A percentile compares a stretch with the other conserved stretches of the same genome.
Evolutionary conservation across 352 stramenopile species (phyloP).

Genomic region (Globisporangium iwayamae): DNA sequence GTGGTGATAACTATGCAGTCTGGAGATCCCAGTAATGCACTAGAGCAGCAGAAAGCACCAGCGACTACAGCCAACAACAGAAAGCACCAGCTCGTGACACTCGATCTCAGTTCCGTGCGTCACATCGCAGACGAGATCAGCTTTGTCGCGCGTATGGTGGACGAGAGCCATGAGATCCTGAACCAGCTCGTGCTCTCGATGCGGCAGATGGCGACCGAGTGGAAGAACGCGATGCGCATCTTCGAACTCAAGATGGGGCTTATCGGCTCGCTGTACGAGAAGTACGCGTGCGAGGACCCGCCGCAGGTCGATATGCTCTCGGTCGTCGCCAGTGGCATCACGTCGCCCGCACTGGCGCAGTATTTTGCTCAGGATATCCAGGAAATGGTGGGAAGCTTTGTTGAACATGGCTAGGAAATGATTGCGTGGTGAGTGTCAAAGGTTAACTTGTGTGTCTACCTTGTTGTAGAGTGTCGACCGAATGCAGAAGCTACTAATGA

Average conservation of each 20-base stretch:
- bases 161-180: slow-evolving; percentile 26
- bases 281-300: slow-evolving; percentile 60
- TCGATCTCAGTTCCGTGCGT: slow-evolving; percentile 32
- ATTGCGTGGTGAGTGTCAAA: not conserved
- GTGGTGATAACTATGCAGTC: slow-evolving; percentile 15
- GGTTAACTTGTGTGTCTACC: not conserved
- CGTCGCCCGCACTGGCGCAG: slow-evolving; percentile 56
- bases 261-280: slow-evolving; percentile 71
- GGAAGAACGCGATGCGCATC: slow-evolving; percentile 72
- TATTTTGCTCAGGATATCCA: slow-evolving; percentile 84
- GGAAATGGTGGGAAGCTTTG: slow-evolving; percentile 46
- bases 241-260: slow-evolving; percentile 80
- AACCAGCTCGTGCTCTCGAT: slow-evolving; percentile 24
- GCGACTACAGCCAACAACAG: slow-evolving; percentile 5
- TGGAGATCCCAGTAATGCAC: no score
- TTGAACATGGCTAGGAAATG: not conserved
- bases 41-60: not conserved
- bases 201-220: slow-evolving; percentile 51
- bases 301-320: slow-evolving; percentile 78
- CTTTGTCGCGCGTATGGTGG: slow-evolving; percentile 27
- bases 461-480: slow-evolving; percentile 42
- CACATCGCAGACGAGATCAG: slow-evolving; percentile 27
- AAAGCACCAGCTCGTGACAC: slow-evolving; percentile 32
- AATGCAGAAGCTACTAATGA: slow-evolving; percentile 51
- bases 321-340: slow-evolving; percentile 50